These are phyloP conservation scores for Diaporthe amygdali DNA, from an alignment of 2,329 filamentous ascomycete genomes.

Conservation along the genomic window DNA sequence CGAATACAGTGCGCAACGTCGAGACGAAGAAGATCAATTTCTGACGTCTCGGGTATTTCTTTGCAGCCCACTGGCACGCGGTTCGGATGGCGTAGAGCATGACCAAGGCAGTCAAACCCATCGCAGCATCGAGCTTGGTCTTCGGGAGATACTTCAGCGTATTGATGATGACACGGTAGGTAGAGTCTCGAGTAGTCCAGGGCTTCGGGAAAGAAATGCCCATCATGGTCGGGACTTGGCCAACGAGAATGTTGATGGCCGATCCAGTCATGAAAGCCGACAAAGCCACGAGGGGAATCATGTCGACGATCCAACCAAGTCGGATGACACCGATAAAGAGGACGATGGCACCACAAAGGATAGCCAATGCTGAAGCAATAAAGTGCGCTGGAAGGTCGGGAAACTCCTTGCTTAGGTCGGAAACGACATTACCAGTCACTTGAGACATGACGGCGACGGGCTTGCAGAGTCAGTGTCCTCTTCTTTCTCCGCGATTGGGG, in stretches of 20 bases:
- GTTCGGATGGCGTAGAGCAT: constrained; percentile 79
- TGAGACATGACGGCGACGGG: constrained; percentile 96
- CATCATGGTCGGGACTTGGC: constrained; percentile 83
- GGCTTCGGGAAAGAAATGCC: constrained; percentile 71
- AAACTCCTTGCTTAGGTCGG: constrained; percentile 60
- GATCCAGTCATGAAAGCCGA: constrained; percentile 98
- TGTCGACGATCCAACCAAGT: constrained; percentile 87
- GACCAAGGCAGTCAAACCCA: constrained; percentile 82
- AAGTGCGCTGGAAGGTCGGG: constrained; percentile 66
- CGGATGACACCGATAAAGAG: constrained; percentile 79
- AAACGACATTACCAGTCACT: constrained; percentile 82
- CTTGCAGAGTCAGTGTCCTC: constrained; percentile 44
- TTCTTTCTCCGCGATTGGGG: constrained; percentile 11
- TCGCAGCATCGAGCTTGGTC: constrained; percentile 78
- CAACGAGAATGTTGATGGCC: constrained; percentile 83
- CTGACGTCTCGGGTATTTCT: constrained; percentile 69
- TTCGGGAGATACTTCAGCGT: constrained; percentile 73
- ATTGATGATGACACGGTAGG: constrained; percentile 85
- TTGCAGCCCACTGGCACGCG: constrained; percentile 68
- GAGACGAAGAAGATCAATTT: constrained; percentile 89
- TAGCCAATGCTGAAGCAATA: constrained; percentile 78
- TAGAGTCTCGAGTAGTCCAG: constrained; percentile 71
- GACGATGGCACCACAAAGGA: constrained; percentile 81
- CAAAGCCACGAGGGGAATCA: constrained; percentile 89
- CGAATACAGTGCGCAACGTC: constrained; percentile 87